Base-by-base conservation (phyloP, 148 eudicot species). In the Gaultheria prostrata region DNA sequence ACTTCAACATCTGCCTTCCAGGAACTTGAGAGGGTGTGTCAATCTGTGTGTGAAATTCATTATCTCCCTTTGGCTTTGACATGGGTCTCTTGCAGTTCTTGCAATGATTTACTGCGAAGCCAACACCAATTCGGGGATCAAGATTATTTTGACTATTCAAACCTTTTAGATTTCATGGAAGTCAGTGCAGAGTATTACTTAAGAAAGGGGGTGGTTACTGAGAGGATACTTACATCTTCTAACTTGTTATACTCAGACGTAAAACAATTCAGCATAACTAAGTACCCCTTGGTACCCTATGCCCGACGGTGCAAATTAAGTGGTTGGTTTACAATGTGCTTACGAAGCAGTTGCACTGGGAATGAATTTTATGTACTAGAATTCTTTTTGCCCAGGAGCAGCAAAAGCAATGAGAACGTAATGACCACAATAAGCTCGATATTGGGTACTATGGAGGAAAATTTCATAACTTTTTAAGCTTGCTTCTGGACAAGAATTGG, bases 251-350 rank as follows among this genome's bases (percentile, higher is more conserved):
- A 82, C 39, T 28, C 39, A 5, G 86, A 86, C 24, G 75, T 88
- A 18, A 54, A 81, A 2, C 67, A 83, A 33, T 83, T 85, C 43
- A 51, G 83, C 79, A 83, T 76, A 6, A 35, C 56, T 6, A 80
- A 90, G 61, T 86, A 83, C 78, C 90, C 89, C 1, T 73, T 88
- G 28, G 86, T 65, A 18, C 90, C 88, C 48, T 63, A 80, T 81
- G 87, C 87, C 0, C 85, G 82, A 15, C 0, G 8, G 54, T 84
- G 33, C 61, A 32, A 74, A 35, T 8, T 87, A 1, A 21, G 33
- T 18, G 69, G 85, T 18, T 48, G 63, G 33, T 86, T 88, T 28
- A 85, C 90, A 30, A 76, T 86, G n/a, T 82, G 85, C 39, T 53
- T 54, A 21, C 59, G 0, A 5, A 54, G 59, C 5, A 5, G 59